A percentile compares a stretch with the other conserved stretches of the same genome.
These are phyloP conservation scores for Mycena sanguinolenta DNA, from an alignment of 768 basidiomycete species.

Conservation along the genomic window DNA sequence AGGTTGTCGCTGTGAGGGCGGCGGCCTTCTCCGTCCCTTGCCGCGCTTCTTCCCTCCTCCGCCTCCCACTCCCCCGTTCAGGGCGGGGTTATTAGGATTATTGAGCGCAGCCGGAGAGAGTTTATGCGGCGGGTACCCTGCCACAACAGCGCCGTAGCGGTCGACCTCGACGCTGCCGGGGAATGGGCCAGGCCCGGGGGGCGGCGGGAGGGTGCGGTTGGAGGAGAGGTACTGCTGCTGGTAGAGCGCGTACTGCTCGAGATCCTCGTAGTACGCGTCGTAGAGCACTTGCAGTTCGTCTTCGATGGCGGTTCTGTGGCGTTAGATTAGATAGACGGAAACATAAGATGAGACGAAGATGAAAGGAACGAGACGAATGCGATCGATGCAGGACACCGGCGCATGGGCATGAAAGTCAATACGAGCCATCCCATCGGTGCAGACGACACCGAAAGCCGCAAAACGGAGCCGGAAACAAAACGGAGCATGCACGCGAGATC, in stretches of 20 bases:
- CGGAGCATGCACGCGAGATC: too few relatives aligned
- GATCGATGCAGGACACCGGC: too few relatives aligned
- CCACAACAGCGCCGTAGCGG: constrained; percentile 84
- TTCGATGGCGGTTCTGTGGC: constrained; percentile 91
- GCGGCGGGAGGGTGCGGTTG: constrained; percentile 90
- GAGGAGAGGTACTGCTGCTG: constrained; percentile 96
- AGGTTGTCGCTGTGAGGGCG: too few relatives aligned
- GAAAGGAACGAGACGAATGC: too few relatives aligned
- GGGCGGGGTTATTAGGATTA: constrained; percentile 34
- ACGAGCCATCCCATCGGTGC: too few relatives aligned
- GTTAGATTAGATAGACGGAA: too few relatives aligned
- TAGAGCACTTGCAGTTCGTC: constrained; percentile 99
- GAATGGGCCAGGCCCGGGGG: constrained; percentile 97
- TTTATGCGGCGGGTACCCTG: constrained; percentile 35
- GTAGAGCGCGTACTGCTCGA: constrained; percentile 98
- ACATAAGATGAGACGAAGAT: too few relatives aligned
- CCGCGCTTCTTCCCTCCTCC: constrained; percentile 37
- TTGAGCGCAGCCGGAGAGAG: constrained; percentile 48
- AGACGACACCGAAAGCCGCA: too few relatives aligned
- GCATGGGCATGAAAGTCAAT: too few relatives aligned
- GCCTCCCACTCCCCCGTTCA: constrained; percentile 46
- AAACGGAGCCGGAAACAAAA: too few relatives aligned
- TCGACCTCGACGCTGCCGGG: constrained; percentile 98
- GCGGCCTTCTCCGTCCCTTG: constrained; percentile 2
- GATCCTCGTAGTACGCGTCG: constrained; percentile 99